Conservation (phyloP, 2,329 filamentous ascomycete species). For the Fusarium xyrophilum region DNA sequence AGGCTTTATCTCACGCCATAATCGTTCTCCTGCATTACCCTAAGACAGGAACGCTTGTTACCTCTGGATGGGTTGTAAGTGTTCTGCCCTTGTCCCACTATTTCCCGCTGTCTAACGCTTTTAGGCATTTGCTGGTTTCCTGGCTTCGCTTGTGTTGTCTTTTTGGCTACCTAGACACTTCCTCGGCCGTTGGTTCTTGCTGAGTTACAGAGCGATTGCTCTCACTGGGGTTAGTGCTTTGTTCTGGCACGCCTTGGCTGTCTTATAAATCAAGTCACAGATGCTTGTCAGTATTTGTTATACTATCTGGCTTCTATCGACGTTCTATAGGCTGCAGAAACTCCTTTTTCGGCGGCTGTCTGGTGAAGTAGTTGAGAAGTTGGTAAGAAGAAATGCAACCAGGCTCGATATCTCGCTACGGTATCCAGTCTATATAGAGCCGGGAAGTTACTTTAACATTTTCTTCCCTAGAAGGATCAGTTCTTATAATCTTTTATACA, state of each 20-base stretch:
- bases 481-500: not conserved
- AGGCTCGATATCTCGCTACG: conserved; percentile 3
- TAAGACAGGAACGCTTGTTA: not conserved
- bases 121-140: not conserved
- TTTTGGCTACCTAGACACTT: not conserved
- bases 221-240: not conserved
- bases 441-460: conserved; percentile 11
- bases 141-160: not conserved
- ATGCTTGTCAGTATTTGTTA: not conserved
- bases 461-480: conserved; percentile 3
- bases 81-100: not conserved
- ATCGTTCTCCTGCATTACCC: not conserved
- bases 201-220: not conserved
- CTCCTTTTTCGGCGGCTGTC: not conserved
- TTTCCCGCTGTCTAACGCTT: not conserved
- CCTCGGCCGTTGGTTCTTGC: not conserved
- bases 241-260: not conserved
- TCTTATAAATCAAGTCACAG: not conserved
- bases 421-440: not conserved
- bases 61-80: not conserved
- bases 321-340: not conserved
- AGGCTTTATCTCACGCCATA: not conserved
- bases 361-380: not conserved
- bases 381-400: not conserved
- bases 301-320: not conserved